Conservation (phyloP, 2,329 filamentous ascomycete genomes). For the Penicillium sp. region DNA sequence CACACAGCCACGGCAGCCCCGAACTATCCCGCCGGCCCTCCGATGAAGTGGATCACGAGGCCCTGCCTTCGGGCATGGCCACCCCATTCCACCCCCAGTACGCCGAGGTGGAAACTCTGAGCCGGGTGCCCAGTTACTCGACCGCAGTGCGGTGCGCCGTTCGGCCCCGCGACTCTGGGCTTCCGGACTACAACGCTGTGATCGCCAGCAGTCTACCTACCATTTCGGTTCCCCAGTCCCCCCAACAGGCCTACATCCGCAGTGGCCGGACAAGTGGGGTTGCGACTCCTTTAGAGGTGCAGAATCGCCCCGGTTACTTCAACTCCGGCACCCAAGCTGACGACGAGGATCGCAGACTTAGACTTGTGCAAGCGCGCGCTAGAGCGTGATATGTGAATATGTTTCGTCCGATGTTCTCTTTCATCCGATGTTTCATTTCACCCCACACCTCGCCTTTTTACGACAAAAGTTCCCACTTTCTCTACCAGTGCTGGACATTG, state of each 20-base stretch:
- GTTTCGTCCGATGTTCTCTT: neutral
- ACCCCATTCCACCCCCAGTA: slow-evolving; percentile 47
- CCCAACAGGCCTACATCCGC: slow-evolving; percentile 42
- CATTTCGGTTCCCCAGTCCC: slow-evolving; percentile 34
- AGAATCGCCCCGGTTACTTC: slow-evolving; percentile 28
- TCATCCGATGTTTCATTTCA: neutral
- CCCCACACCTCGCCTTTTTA: neutral
- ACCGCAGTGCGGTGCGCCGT: slow-evolving; percentile 70
- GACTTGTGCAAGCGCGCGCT: slow-evolving; percentile 43
- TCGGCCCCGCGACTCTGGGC: slow-evolving; percentile 51
- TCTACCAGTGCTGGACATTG: slow-evolving; percentile 23
- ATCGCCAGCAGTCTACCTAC: slow-evolving; percentile 30
- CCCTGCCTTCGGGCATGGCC: slow-evolving; percentile 46
- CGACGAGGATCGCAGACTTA: slow-evolving; percentile 42
- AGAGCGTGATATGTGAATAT: slow-evolving; percentile 24
- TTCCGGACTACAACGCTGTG: slow-evolving; percentile 69
- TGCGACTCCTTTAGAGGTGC: slow-evolving; percentile 32
- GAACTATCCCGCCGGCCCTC: slow-evolving; percentile 49
- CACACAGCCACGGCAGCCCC: slow-evolving; percentile 34
- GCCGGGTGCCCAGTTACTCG: slow-evolving; percentile 74
- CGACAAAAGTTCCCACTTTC: slow-evolving; percentile 3
- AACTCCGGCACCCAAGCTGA: slow-evolving; percentile 31
- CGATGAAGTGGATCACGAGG: slow-evolving; percentile 50
- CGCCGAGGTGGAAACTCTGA: slow-evolving; percentile 64
- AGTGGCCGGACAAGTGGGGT: slow-evolving; percentile 35